Percentiles rank a stretch among this genome's conserved stretches.
Conservation (phyloP, 2,329 filamentous ascomycete genomes). For the Colletotrichum sp. region DNA sequence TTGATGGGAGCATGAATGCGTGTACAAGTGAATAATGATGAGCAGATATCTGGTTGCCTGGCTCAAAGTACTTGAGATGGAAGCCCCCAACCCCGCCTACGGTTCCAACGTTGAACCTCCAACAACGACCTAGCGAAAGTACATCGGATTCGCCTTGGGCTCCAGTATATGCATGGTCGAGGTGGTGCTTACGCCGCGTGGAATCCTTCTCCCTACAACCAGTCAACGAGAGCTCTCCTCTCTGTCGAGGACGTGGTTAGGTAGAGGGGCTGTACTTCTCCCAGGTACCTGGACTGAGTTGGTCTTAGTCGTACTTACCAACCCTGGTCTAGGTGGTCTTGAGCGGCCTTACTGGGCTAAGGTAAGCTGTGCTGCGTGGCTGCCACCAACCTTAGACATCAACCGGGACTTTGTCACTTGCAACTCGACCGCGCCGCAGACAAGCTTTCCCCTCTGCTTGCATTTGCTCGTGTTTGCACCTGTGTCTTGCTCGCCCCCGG, state of each 20-base stretch:
- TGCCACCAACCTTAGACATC: neutral
- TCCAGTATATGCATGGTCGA: neutral
- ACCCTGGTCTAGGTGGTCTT: neutral
- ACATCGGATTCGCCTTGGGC: neutral
- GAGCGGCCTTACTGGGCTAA: neutral
- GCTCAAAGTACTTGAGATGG: neutral
- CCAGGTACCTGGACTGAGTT: neutral
- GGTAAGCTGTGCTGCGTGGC: slow-evolving; percentile 12
- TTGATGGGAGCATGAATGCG: neutral
- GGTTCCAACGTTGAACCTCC: neutral
- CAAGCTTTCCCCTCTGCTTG: neutral
- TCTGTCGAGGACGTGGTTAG: neutral
- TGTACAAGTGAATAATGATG: neutral
- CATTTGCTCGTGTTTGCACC: neutral
- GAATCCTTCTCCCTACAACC: slow-evolving; percentile 3
- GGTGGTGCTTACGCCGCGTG: slow-evolving; percentile 9
- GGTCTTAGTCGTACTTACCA: neutral
- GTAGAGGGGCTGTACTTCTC: neutral
- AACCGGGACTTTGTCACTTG: neutral
- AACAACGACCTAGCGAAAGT: neutral
- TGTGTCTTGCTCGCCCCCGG: neutral
- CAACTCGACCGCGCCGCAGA: neutral
- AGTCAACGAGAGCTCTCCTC: neutral
- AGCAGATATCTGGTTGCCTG: neutral
- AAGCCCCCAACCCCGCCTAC: neutral